These are phyloP conservation scores for Fusarium musae DNA, from an alignment of 2,329 filamentous ascomycete species.

Conservation along the genomic window DNA sequence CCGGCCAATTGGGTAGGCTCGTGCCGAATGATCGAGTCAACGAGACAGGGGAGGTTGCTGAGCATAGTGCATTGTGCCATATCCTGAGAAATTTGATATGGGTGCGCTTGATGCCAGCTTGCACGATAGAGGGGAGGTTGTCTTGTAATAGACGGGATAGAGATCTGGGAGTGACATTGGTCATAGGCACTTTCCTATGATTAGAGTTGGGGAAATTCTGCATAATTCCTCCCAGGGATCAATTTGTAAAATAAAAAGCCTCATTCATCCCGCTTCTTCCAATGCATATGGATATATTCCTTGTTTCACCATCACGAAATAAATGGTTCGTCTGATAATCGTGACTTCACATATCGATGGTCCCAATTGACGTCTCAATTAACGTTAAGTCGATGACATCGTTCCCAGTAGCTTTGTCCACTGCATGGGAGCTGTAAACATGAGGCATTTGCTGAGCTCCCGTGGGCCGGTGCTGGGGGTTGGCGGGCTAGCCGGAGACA, in stretches of 20 bases:
- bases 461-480: constrained; percentile 45
- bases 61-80: constrained; percentile 42
- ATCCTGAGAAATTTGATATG: constrained; percentile 44
- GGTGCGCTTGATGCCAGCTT: constrained; percentile 44
- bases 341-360: background rate
- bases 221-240: constrained; percentile 49
- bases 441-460: constrained; percentile 49
- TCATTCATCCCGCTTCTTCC: constrained; percentile 54
- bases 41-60: constrained; percentile 47
- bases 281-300: constrained; percentile 47
- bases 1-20: constrained; percentile 49
- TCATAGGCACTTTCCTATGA: constrained; percentile 49
- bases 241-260: constrained; percentile 58
- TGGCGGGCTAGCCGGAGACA: constrained; percentile 41
- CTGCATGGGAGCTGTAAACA: constrained; percentile 25
- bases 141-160: constrained; percentile 57
- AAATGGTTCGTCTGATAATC: constrained; percentile 2
- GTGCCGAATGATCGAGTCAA: constrained; percentile 51
- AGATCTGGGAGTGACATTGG: constrained; percentile 51
- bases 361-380: constrained; percentile 36
- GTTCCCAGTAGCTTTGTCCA: constrained; percentile 4
- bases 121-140: constrained; percentile 51
- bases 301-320: constrained; percentile 32
- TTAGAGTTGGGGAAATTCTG: constrained; percentile 50
- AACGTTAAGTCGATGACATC: constrained; percentile 34